Conservation (phyloP, 164 flowering plant species). For the Cinnamomum micranthum region DNA sequence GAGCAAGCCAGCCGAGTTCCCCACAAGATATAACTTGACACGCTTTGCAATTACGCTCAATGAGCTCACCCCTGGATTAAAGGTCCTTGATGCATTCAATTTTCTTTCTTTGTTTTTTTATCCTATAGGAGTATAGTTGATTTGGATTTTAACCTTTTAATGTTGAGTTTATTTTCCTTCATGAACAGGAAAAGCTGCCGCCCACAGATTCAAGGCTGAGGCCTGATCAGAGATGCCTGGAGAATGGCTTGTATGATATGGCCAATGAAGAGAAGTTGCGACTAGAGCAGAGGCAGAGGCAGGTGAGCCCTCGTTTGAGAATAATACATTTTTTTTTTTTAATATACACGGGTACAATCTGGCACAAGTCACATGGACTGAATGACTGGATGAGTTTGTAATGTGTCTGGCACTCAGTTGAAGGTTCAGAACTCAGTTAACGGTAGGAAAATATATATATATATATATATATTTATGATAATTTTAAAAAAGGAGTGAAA, state of each 20-base stretch:
- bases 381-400: too few relatives aligned
- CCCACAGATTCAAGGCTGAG: constrained; percentile 95
- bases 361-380: too few relatives aligned
- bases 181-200: constrained; percentile 70
- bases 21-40: constrained; percentile 68
- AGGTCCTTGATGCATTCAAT: constrained; percentile 30
- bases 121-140: neutral
- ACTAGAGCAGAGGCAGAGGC: constrained; percentile 91
- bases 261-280: constrained; percentile 87
- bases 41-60: constrained; percentile 67
- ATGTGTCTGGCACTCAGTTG: too few relatives aligned
- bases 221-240: constrained; percentile 86
- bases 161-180: neutral
- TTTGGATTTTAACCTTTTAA: neutral
- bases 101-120: too few relatives aligned
- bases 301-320: constrained; percentile 37
- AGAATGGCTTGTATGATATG: constrained; percentile 85
- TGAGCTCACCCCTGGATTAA: constrained; percentile 67
- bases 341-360: neutral
- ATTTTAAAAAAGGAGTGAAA: too few relatives aligned
- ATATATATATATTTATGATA: too few relatives aligned
- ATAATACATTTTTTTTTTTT: neutral
- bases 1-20: constrained; percentile 44
- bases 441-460: too few relatives aligned
- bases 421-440: too few relatives aligned